These are phyloP conservation scores for Diplodia intermedia DNA, from an alignment of 2,329 filamentous ascomycete species.

Conservation along the genomic window DNA sequence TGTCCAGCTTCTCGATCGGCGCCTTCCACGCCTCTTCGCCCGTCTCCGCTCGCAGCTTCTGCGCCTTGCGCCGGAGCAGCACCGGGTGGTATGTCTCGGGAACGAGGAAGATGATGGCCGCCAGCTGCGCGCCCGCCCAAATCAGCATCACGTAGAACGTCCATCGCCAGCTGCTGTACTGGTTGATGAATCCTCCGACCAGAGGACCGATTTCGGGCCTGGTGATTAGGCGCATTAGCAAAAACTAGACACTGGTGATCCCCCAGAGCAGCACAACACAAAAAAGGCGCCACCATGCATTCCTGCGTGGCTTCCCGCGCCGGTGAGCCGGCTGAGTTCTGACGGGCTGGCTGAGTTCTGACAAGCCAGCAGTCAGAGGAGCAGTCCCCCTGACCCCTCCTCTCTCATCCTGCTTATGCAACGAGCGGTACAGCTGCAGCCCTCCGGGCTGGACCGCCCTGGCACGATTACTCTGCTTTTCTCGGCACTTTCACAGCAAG, in stretches of 20 bases:
- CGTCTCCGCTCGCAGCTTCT: conserved; percentile 72
- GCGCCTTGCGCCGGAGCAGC: conserved; percentile 75
- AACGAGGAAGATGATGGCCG: conserved; percentile 72
- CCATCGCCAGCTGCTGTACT: conserved; percentile 68
- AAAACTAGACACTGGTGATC: not conserved
- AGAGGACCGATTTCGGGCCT: conserved; percentile 64
- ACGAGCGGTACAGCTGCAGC: conserved; percentile 8
- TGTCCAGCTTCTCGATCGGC: conserved; percentile 74
- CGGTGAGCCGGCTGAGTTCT: conserved; percentile 27
- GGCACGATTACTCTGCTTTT: conserved; percentile 15
- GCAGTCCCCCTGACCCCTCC: conserved; percentile 2
- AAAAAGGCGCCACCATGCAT: conserved; percentile 15
- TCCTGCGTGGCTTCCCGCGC: conserved; percentile 25
- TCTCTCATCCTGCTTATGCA: conserved; percentile 16
- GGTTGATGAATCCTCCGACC: conserved; percentile 82
- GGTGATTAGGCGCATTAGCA: conserved; percentile 40
- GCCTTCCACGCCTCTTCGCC: conserved; percentile 79
- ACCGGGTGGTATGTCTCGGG: conserved; percentile 85
- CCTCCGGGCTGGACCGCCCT: not conserved
- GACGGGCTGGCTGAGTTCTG: conserved; percentile 26
- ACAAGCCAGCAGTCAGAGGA: conserved; percentile 8
- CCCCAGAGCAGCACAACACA: not conserved
- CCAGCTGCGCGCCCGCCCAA: conserved; percentile 71
- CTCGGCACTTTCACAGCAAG: conserved; percentile 12
- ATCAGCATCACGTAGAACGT: conserved; percentile 80